A percentile compares a stretch with the other conserved stretches of the same genome.
Conservation (phyloP, 495 filamentous ascomycete genomes). For the Aeminium ludgeri region DNA sequence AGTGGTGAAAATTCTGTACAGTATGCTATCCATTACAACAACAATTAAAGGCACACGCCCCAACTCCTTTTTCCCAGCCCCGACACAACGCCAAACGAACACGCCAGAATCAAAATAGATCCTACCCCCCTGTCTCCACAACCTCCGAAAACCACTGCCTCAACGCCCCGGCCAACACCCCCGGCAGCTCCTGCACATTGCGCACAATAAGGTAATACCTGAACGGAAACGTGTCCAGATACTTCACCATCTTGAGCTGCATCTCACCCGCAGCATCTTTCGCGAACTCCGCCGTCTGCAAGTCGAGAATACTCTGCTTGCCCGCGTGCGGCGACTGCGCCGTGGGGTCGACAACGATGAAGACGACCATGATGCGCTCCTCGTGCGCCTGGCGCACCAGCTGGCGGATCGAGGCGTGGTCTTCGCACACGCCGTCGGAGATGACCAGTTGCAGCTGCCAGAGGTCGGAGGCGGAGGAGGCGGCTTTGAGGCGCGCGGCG, state of each 20-base stretch:
- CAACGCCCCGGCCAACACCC: conserved; percentile 69
- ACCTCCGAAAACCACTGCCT: conserved; percentile 97
- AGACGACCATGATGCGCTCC: conserved; percentile 94
- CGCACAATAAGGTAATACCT: conserved; percentile 88
- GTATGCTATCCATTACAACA: too few relatives aligned
- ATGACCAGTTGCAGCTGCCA: conserved; percentile 93
- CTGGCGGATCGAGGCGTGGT: conserved; percentile 65
- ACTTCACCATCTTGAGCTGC: conserved; percentile 58
- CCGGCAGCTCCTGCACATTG: conserved; percentile 77
- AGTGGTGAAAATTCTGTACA: too few relatives aligned
- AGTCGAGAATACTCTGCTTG: conserved; percentile 52
- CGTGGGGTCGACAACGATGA: conserved; percentile 81
- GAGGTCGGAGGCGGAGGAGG: conserved; percentile 52
- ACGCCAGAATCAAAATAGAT: neutral
- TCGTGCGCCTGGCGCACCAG: conserved; percentile 76
- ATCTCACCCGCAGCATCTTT: conserved; percentile 42
- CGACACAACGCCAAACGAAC: neutral
- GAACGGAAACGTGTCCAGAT: conserved; percentile 92
- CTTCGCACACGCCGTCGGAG: conserved; percentile 81
- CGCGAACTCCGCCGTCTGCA: conserved; percentile 65
- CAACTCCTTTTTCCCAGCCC: neutral
- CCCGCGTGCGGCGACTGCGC: conserved; percentile 26
- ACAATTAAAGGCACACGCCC: too few relatives aligned
- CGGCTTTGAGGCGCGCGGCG: conserved; percentile 46
- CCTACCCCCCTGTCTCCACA: conserved; percentile 26